Evolutionary conservation across 352 stramenopile genomes (phyloP), one percentile per base, ranked within the genome.

Genomic region (Pythium chondricola): DNA sequence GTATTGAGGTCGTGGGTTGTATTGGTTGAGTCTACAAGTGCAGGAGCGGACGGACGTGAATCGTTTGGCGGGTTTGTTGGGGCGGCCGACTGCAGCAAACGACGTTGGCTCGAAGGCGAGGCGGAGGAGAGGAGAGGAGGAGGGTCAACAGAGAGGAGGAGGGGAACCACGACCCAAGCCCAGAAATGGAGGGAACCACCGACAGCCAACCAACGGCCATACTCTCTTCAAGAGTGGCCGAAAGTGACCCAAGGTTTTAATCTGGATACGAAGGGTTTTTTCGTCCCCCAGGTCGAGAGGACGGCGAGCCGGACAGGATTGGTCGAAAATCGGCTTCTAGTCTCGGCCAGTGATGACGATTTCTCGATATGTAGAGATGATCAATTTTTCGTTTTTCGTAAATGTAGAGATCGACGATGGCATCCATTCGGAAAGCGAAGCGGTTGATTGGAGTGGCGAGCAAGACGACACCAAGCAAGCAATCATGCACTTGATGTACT

Each of bases 401-500:
- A 46, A 46, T 46, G 36, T 46, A 46, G 40, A 36, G 25, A 46
- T 46, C n/a, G n/a, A n/a, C n/a, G n/a, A n/a, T n/a, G n/a, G n/a
- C n/a, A n/a, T n/a, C n/a, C n/a, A n/a, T n/a, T n/a, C n/a, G n/a
- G n/a, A n/a, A n/a, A n/a, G n/a, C n/a, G n/a, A n/a, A n/a, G n/a
- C n/a, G n/a, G n/a, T 48, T 50, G 49, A 57, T 8, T 57, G 49
- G 49, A 48, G 43, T 43, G 25, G 17, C 40, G 36, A 7, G 14
- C 39, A 37, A 37, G 35, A 43, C 24, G 18, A 39, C 42, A 39
- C 29, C 29, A 21, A 52, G 9, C 18, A 45, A 26, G 52, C 3
- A 49, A 85, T 52, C 53, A 99, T 99, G 97, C 96, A 99, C 79
- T 88, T 99, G 58, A 99, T 99, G 96, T 99, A 98, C 74, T 98